phyloP scores from a whole-genome alignment of 805 yeast genomes.

The Metschnikowia dekortorum region DNA sequence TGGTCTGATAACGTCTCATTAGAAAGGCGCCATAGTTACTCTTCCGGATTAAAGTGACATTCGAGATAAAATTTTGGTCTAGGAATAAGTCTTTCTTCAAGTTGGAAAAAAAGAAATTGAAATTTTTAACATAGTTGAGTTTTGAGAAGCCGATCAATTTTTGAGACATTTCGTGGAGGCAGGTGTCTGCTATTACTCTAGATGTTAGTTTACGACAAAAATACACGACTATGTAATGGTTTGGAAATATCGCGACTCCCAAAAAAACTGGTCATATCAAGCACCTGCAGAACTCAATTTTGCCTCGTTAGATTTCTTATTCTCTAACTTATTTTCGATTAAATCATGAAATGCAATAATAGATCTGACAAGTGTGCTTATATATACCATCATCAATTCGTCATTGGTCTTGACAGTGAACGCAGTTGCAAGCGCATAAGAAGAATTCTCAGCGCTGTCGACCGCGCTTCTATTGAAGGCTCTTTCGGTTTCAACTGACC shows the following conservation, averaged over 20 bases:
- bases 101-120: slow-evolving; percentile 37
- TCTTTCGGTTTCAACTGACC: slow-evolving; percentile 14
- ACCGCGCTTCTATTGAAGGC: slow-evolving; percentile 3
- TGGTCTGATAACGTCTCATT: background rate
- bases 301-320: slow-evolving; percentile 40
- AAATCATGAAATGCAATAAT: slow-evolving; percentile 95
- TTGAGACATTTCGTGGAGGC: slow-evolving; percentile 14
- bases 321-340: slow-evolving; percentile 91
- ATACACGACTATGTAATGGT: slow-evolving; percentile 10
- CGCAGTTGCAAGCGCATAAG: slow-evolving; percentile 65
- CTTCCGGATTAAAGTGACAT: slow-evolving; percentile 21
- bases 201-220: slow-evolving; percentile 6
- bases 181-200: background rate
- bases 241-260: background rate
- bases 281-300: slow-evolving; percentile 5
- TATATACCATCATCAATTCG: slow-evolving; percentile 89
- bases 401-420: slow-evolving; percentile 93
- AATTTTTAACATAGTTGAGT: slow-evolving; percentile 21
- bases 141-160: slow-evolving; percentile 18
- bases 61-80: slow-evolving; percentile 33
- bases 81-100: slow-evolving; percentile 26
- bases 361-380: slow-evolving; percentile 85
- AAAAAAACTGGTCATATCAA: background rate
- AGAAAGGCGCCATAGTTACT: background rate
- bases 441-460: slow-evolving; percentile 18